Percentiles rank a stretch among this genome's conserved stretches.
Evolutionary conservation across 192 early-diverging fungal genomes (phyloP).

Genomic region (Coemansia sp.): DNA sequence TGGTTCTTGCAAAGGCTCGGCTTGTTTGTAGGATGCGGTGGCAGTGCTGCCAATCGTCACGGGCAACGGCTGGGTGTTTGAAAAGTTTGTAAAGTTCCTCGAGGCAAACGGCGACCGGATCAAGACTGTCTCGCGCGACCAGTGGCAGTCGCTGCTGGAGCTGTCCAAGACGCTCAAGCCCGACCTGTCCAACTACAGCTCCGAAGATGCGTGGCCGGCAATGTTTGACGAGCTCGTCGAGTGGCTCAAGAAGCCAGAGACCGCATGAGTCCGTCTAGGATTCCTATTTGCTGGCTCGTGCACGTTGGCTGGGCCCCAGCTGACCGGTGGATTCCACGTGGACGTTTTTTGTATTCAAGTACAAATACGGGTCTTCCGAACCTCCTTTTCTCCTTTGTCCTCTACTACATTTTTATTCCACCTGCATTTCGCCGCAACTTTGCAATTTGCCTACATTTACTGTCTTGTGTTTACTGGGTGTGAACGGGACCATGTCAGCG

Average conservation of each 20-base stretch:
- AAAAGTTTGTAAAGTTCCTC: slow-evolving; percentile 35
- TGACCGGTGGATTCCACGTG: slow-evolving; percentile 5
- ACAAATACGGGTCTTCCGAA: not conserved
- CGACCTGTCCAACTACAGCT: slow-evolving; percentile 28
- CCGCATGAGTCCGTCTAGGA: not conserved
- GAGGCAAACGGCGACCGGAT: slow-evolving; percentile 16
- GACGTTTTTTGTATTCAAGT: not conserved
- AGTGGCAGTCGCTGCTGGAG: slow-evolving; percentile 45
- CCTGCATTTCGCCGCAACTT: not conserved
- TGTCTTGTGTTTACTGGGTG: not conserved
- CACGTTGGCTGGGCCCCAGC: not conserved
- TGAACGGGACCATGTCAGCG: slow-evolving; percentile 15
- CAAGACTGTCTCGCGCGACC: slow-evolving; percentile 40
- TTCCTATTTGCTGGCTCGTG: not conserved
- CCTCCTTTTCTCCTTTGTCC: not conserved
- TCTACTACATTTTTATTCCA: not conserved
- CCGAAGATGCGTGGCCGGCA: slow-evolving; percentile 46
- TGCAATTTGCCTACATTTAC: not conserved
- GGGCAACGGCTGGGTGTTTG: slow-evolving; percentile 18
- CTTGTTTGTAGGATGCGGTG: slow-evolving; percentile 28
- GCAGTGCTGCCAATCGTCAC: slow-evolving; percentile 24
- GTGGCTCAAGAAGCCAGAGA: slow-evolving; percentile 7
- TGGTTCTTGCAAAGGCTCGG: not conserved
- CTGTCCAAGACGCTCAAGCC: slow-evolving; percentile 16
- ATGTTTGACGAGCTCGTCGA: slow-evolving; percentile 47